Conservation (phyloP, 2,329 filamentous ascomycete genomes). For the Phaeosphaeriaceae sp. region DNA sequence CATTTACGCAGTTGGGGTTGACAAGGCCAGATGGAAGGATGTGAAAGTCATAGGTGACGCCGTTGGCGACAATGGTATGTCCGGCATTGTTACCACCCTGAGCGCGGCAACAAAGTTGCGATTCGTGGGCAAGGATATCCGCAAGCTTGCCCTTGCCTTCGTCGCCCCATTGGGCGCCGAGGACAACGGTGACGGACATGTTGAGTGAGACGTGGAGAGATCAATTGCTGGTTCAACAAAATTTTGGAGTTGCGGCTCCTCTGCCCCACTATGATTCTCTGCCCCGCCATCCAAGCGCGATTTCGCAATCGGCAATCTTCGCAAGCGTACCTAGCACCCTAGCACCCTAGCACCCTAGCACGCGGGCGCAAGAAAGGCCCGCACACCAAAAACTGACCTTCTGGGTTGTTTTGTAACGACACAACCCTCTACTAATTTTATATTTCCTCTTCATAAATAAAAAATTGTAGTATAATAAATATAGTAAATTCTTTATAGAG, state of each 20-base stretch:
- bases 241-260: background rate
- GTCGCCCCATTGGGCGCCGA: constrained; percentile 67
- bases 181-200: constrained; percentile 62
- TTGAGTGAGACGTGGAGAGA: constrained; percentile 8
- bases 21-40: constrained; percentile 68
- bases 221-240: background rate
- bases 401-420: no score
- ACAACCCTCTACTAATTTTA: no score
- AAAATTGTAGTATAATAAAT: no score
- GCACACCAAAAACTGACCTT: no score
- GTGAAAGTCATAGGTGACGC: constrained; percentile 54
- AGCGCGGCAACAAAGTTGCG: constrained; percentile 64
- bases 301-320: constrained; percentile 11
- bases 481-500: no score
- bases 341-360: no score
- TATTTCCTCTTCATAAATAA: no score
- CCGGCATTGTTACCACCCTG: constrained; percentile 67
- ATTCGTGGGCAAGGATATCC: constrained; percentile 61
- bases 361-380: no score
- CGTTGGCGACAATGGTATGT: constrained; percentile 52
- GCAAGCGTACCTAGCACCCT: no score
- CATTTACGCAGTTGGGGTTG: constrained; percentile 72
- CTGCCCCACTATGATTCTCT: constrained; percentile 9
- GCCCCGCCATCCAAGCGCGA: constrained; percentile 25
- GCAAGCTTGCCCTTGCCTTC: constrained; percentile 67